Evolutionary conservation across 768 basidiomycete species (phyloP), one percentile per base, ranked within the genome.

Genomic region (Chiua virens): DNA sequence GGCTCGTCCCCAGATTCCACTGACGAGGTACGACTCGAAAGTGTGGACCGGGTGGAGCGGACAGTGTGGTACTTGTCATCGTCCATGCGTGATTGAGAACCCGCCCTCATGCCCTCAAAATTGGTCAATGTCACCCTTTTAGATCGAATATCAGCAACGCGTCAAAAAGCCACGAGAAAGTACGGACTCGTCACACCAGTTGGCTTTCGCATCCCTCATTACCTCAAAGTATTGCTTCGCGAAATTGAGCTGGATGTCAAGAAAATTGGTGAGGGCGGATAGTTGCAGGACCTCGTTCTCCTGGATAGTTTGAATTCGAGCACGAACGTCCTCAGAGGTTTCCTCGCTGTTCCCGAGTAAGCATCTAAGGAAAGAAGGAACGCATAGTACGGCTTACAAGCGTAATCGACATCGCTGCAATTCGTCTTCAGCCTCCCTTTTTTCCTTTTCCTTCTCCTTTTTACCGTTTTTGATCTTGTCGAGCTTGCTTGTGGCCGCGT

Each of bases 381-480:
- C 17, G 17, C 20, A 23, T 45, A 44, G 2, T 5, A n/a, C 45
- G 53, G 67, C 84, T 60, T 63, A 93, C 92, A 89, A 93, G 62
- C 91, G 83, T 40, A 83, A 71, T 54, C 81, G 81, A 13, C 87
- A 83, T 28, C 75, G 76, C 39, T 86, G 80, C 54, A 89, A 71
- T 60, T 96, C 94, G 23, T 92, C 88, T 56, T 95, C 89, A 1
- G 89, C 86, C 43, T 90, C 91, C 14, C 76, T 69, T 42, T 68
- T 79, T 30, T 92, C 79, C 60, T 81, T 79, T 47, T 84, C 92
- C 66, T 89, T 91, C 38, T 89, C 88, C 64, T 93, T 93, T 75
- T 94, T 97, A 53, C 75, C 73, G 45, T 66, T 74, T 64, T 82
- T 85, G 32, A 81, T 58, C 66, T 86, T 89, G 46, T 89, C 85